These are phyloP conservation scores for Ophiosphaerella korrae DNA, from an alignment of 2,329 filamentous ascomycete species.

Conservation along the genomic window DNA sequence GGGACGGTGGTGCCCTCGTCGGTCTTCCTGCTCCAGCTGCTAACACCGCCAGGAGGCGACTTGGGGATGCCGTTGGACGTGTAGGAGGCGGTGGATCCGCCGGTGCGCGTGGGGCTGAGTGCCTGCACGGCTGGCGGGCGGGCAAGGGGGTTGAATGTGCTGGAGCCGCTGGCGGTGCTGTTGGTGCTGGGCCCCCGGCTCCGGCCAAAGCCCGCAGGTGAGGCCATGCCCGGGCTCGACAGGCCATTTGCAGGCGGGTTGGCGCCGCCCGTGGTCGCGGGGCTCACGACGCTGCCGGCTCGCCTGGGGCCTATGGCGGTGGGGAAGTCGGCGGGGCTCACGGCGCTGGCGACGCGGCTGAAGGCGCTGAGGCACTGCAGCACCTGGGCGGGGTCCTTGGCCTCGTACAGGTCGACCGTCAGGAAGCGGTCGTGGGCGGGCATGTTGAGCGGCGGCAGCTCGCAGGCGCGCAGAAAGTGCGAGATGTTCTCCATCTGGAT, in stretches of 20 bases:
- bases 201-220: conserved; percentile 34
- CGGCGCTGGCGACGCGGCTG: conserved; percentile 78
- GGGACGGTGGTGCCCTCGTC: conserved; percentile 82
- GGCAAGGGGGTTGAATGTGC: conserved; percentile 52
- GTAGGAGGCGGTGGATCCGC: conserved; percentile 64
- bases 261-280: conserved; percentile 35
- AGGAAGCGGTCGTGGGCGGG: conserved; percentile 95
- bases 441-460: conserved; percentile 81
- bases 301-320: conserved; percentile 75
- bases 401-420: conserved; percentile 93
- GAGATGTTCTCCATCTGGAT: conserved; percentile 99
- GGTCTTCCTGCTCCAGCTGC: conserved; percentile 86
- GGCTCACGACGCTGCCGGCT: conserved; percentile 51
- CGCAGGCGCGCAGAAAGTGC: conserved; percentile 88
- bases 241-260: conserved; percentile 5
- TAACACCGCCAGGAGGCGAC: conserved; percentile 63
- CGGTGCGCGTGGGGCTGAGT: conserved; percentile 55
- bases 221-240: conserved; percentile 30
- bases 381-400: conserved; percentile 95
- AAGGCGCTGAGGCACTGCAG: conserved; percentile 91
- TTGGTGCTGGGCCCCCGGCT: conserved; percentile 54
- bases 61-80: conserved; percentile 55
- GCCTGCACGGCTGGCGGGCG: conserved; percentile 39
- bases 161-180: conserved; percentile 48
- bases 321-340: conserved; percentile 76